Evolutionary conservation across 2,329 filamentous ascomycete species (phyloP), one percentile per base, ranked within the genome.

Genomic region (Dothistroma pini): DNA sequence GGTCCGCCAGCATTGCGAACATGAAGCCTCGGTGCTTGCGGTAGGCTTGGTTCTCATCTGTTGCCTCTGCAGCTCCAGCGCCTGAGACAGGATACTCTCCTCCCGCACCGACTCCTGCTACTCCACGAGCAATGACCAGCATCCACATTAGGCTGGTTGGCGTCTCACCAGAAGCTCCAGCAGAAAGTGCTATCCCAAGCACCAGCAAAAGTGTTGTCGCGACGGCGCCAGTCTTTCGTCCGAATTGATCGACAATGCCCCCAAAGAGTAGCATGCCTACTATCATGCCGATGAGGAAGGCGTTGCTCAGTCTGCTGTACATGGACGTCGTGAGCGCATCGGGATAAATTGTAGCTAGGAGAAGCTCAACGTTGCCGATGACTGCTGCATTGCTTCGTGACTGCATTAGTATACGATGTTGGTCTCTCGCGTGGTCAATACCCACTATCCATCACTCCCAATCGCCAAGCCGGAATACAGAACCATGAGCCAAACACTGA

Each of bases 1-100:
- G 70, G 64, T 84, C 79, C 1, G 79, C 77, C 12, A 83, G 75
- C 75, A 84, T 78, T n/a, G 82, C 81, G 59, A 85, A 83, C 68
- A 85, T 80, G 70, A 84, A 83, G 3, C 83, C 82, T 41, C 82
- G 75, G 38, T 75, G 75, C 61, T 80, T 80, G 41, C 81, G 77
- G 55, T 78, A 75, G 14, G 70, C 66, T 8, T 52, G 25, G 66
- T 70, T 76, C 66, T 84, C 82, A 62, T 85, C 82, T 1, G 82
- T 80, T 0, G 83, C 80, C 68, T 86, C 84, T 12, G 79, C 76
- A 0, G 83, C 80, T 48, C 80, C 80, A 11, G 74, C 72, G 53
- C 71, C 74, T 1, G 78, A 80, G 2, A 83, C 81, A 2, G 83
- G 82, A 66, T 85, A 85, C 64, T 85, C 82, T 12, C 74, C 74